Conservation (phyloP, 805 yeast species). For the Nakazawaea ishiwadae region DNA sequence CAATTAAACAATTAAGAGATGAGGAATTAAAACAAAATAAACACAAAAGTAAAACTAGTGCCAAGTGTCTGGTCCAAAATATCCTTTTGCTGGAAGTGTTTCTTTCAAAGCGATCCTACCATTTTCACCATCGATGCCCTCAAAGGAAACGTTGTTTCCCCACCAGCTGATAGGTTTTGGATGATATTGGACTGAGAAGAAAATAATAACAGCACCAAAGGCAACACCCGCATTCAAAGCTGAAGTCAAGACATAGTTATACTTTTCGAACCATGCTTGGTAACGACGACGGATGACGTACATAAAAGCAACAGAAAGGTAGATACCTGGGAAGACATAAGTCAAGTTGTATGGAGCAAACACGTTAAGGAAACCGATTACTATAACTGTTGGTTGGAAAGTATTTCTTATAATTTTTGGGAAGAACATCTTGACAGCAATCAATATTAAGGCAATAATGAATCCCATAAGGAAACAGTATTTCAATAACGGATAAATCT, state of each 20-base stretch:
- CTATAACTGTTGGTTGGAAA: slow-evolving; percentile 47
- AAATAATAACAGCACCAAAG: slow-evolving; percentile 51
- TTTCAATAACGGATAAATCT: slow-evolving; percentile 56
- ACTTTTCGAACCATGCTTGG: slow-evolving; percentile 51
- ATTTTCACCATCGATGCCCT: slow-evolving; percentile 32
- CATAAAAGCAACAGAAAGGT: slow-evolving; percentile 38
- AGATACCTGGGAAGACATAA: slow-evolving; percentile 38
- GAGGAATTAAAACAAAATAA: not conserved
- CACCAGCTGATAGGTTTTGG: slow-evolving; percentile 50
- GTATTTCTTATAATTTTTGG: slow-evolving; percentile 23
- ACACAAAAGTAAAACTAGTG: not conserved
- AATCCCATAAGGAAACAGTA: slow-evolving; percentile 49
- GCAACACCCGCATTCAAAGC: slow-evolving; percentile 63
- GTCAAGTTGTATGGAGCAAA: slow-evolving; percentile 50
- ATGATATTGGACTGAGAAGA: slow-evolving; percentile 44
- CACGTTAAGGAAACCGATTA: slow-evolving; percentile 43
- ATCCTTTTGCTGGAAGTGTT: slow-evolving; percentile 26
- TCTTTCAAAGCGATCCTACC: slow-evolving; percentile 20
- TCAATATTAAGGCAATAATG: slow-evolving; percentile 27
- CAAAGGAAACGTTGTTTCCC: slow-evolving; percentile 45
- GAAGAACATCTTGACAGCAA: slow-evolving; percentile 22
- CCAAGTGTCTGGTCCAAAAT: slow-evolving; percentile 27
- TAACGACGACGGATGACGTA: slow-evolving; percentile 42
- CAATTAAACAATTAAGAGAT: not conserved
- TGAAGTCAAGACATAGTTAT: slow-evolving; percentile 52